Conservation (phyloP, 768 basidiomycete species). For the Gymnopilus dilepis region DNA sequence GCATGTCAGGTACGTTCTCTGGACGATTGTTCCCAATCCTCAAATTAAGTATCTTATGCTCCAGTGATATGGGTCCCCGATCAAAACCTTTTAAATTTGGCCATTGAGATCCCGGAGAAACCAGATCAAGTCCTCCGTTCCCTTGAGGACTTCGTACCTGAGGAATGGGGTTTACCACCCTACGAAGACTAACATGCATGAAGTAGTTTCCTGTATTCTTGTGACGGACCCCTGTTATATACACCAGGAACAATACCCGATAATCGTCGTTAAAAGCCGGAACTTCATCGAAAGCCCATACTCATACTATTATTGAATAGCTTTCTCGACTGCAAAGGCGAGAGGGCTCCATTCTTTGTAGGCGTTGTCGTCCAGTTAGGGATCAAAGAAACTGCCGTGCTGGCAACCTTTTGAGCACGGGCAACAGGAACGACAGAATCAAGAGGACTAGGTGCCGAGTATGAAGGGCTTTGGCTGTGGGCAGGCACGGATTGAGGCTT, state of each 20-base stretch:
- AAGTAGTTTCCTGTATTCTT: background rate
- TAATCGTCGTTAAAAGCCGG: background rate
- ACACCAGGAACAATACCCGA: background rate
- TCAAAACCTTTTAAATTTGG: constrained; percentile 59
- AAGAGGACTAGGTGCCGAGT: constrained; percentile 15
- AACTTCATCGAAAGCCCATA: constrained; percentile 26
- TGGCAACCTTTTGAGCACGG: constrained; percentile 16
- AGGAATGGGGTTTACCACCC: constrained; percentile 83
- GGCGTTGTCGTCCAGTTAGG: constrained; percentile 24
- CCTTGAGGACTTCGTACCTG: constrained; percentile 77
- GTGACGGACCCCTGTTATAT: background rate
- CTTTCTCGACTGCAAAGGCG: constrained; percentile 22
- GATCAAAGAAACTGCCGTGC: constrained; percentile 28
- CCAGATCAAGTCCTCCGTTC: constrained; percentile 66
- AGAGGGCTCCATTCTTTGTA: constrained; percentile 12
- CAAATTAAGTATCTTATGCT: background rate
- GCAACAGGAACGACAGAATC: constrained; percentile 6
- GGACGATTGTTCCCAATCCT: background rate
- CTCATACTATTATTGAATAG: constrained; percentile 30
- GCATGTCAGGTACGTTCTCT: constrained; percentile 73
- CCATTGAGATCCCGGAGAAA: constrained; percentile 49
- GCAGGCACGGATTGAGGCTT: background rate
- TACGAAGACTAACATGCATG: constrained; percentile 39
- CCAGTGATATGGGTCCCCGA: constrained; percentile 90
- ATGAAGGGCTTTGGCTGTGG: background rate